A percentile compares a stretch with the other conserved stretches of the same genome.
Conservation (phyloP, 495 filamentous ascomycete species). For the Penicillium manginii region DNA sequence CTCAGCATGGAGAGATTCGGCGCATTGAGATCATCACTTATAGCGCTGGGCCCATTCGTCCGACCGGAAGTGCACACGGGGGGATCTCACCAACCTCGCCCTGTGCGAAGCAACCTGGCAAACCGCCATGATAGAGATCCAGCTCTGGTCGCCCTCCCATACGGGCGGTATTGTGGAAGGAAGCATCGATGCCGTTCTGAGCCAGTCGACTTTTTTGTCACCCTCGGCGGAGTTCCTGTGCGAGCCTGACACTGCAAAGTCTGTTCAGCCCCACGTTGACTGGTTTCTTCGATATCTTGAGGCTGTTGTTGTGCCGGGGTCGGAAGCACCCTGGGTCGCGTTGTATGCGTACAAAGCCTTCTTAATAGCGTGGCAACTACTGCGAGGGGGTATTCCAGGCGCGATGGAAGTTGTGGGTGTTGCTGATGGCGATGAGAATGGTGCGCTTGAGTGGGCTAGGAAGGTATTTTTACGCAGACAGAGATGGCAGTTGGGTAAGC, state of each 20-base stretch:
- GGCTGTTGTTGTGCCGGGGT: slow-evolving; percentile 9
- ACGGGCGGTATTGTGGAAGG: slow-evolving; percentile 37
- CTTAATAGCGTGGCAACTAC: slow-evolving; percentile 42
- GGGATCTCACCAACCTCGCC: not conserved
- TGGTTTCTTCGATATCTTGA: slow-evolving; percentile 45
- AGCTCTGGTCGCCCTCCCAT: slow-evolving; percentile 42
- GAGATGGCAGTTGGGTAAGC: slow-evolving; percentile 30
- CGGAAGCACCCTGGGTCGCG: slow-evolving; percentile 39
- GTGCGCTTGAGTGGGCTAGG: slow-evolving; percentile 37
- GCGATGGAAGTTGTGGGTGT: slow-evolving; percentile 36
- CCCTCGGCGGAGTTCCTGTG: slow-evolving; percentile 31
- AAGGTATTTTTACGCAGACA: slow-evolving; percentile 31
- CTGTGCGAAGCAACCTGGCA: slow-evolving; percentile 39
- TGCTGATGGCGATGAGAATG: slow-evolving; percentile 31
- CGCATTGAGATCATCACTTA: slow-evolving; percentile 34
- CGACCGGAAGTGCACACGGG: slow-evolving; percentile 12
- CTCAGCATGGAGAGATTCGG: slow-evolving; percentile 40
- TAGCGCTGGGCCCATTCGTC: slow-evolving; percentile 33
- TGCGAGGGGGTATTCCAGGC: slow-evolving; percentile 26
- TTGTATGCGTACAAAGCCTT: slow-evolving; percentile 45
- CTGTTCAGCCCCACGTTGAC: slow-evolving; percentile 38
- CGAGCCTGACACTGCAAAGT: slow-evolving; percentile 27
- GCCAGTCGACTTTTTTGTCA: slow-evolving; percentile 30
- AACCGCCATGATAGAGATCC: slow-evolving; percentile 42
- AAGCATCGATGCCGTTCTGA: slow-evolving; percentile 35